Evolutionary conservation across 2,329 filamentous ascomycete genomes (phyloP), one percentile per base, ranked within the genome.

Genomic region (Ceratocystis huliohia): DNA sequence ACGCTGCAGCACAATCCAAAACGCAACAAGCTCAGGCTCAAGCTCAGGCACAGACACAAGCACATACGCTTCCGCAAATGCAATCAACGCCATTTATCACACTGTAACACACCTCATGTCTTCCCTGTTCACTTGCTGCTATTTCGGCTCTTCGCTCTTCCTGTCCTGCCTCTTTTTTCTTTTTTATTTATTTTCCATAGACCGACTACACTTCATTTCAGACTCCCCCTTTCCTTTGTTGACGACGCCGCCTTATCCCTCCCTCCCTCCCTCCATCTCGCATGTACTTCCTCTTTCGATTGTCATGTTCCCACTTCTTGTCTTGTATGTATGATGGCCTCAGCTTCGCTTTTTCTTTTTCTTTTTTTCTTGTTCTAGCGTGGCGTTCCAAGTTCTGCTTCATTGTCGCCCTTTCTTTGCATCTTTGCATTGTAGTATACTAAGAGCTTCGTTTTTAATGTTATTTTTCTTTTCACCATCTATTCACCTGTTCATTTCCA

Each of bases 261-360:
- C 33, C 2, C 33, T 37, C 33, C 10, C 33, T 33, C 33, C 8
- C 33, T 13, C 33, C 33, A 37, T 37, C 33, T 65, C 41, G 28
- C 57, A 44, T 59, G n/a, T 57, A 50, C 22, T 33, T 46, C 22
- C 44, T 53, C 45, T 28, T 62, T 62, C 33, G 2, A 37, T 44
- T 44, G 13, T 25, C 59, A 20, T 41, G 22, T 25, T 61, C 17
- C 3, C 44, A 17, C 25, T 62, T 41, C 41, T 20, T 30, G 5
- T 30, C 25, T 57, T 57, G 53, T 17, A 57, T 46, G 22, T 63
- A 57, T 28, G 53, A 63, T 41, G 41, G 61, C 61, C 30, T 63
- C 61, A 45, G 15, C 28, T 41, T 61, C 30, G 25, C 30, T 50
- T 50, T 63, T 25, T 2, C 13, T 50, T 50, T 17, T 22, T 22